A percentile compares a stretch with the other conserved stretches of the same genome.
phyloP scores from a whole-genome alignment of 2,329 filamentous ascomycete species.

The Pseudogymnoascus sp. region DNA sequence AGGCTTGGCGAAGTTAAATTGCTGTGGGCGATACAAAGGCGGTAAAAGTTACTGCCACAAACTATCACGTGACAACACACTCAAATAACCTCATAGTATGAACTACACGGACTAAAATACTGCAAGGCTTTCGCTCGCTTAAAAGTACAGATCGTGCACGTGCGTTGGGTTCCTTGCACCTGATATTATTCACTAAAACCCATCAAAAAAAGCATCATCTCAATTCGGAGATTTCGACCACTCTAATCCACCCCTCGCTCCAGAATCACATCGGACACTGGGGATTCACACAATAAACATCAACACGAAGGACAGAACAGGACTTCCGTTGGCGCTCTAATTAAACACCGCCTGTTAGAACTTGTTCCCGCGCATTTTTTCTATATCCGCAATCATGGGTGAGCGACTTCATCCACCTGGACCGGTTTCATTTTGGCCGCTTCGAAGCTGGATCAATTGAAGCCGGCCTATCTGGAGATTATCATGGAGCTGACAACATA shows the following conservation, averaged over 20 bases:
- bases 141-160: conserved; percentile 7
- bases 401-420: neutral
- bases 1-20: conserved; percentile 3
- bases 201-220: conserved; percentile 9
- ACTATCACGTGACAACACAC: neutral
- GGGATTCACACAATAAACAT: conserved; percentile 6
- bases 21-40: neutral
- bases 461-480: neutral
- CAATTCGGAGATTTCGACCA: conserved; percentile 7
- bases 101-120: neutral
- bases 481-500: conserved; percentile 1
- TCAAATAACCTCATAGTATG: neutral
- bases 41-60: neutral
- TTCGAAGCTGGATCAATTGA: conserved; percentile 3
- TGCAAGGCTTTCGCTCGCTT: neutral
- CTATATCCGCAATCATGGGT: conserved; percentile 8
- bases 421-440: neutral
- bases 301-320: conserved; percentile 6
- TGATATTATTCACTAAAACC: conserved; percentile 8
- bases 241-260: conserved; percentile 3
- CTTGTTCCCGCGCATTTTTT: conserved; percentile 4
- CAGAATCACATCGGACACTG: conserved; percentile 5
- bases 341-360: neutral
- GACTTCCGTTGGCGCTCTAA: neutral
- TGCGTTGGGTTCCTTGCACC: conserved; percentile 8